A percentile compares a stretch with the other conserved stretches of the same genome.
Conservation (phyloP, 2,329 filamentous ascomycete genomes). For the Stachybotrys elegans region DNA sequence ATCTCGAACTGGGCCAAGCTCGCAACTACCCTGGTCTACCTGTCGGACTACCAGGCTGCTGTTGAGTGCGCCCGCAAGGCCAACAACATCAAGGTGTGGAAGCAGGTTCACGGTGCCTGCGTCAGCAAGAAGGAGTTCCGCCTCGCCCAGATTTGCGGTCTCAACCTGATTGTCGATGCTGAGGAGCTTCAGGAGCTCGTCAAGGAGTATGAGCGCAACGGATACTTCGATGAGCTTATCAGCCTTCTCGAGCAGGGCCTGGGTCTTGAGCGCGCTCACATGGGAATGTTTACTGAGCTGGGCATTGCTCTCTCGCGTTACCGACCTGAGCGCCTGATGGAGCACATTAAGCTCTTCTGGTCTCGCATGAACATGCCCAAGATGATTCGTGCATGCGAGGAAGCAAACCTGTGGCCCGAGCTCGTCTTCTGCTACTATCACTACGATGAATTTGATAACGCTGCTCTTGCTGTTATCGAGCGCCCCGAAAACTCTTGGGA, state of each 20-base stretch:
- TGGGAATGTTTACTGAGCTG: constrained; percentile 94
- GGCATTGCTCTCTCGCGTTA: constrained; percentile 92
- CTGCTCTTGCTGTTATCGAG: constrained; percentile 95
- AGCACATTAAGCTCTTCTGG: constrained; percentile 99
- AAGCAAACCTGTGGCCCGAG: constrained; percentile 95
- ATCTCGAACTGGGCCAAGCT: constrained; percentile 99
- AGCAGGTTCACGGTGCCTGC: constrained; percentile 94
- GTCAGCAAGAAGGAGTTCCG: constrained; percentile 98
- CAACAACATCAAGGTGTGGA: constrained; percentile 99
- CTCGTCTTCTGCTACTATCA: constrained; percentile 97
- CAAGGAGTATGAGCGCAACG: constrained; percentile 93
- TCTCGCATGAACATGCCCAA: constrained; percentile 95
- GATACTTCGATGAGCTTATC: constrained; percentile 98
- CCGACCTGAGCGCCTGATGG: constrained; percentile 93
- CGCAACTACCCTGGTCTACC: constrained; percentile 93
- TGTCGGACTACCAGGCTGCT: constrained; percentile 93
- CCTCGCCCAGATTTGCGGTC: constrained; percentile 95
- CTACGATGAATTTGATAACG: constrained; percentile 98
- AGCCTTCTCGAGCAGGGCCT: constrained; percentile 89
- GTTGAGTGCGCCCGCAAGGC: constrained; percentile 98
- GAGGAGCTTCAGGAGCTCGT: constrained; percentile 91
- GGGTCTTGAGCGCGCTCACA: constrained; percentile 85
- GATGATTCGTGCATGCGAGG: constrained; percentile 89
- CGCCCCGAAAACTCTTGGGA: constrained; percentile 97
- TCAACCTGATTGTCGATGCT: constrained; percentile 95